A percentile compares a stretch with the other conserved stretches of the same genome.
Evolutionary conservation across 106 monocot genomes (phyloP).

Genomic region (Amphibolis antarctica): DNA sequence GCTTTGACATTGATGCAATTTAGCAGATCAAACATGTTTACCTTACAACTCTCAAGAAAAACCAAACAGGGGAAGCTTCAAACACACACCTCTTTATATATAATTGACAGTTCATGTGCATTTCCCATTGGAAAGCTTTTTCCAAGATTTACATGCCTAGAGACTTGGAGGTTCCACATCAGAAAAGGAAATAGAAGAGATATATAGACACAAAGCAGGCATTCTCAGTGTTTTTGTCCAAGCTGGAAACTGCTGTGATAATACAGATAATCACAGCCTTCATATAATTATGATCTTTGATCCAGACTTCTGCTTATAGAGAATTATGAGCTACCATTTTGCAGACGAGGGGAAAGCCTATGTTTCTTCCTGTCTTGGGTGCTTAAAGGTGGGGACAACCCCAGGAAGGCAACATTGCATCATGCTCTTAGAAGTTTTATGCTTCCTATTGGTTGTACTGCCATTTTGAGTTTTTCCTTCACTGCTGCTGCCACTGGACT

Average conservation of each 20-base stretch:
- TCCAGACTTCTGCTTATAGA: neutral
- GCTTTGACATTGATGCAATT: neutral
- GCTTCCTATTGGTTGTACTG: constrained; percentile 19
- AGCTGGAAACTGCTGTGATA: neutral
- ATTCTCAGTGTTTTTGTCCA: neutral
- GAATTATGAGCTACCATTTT: neutral
- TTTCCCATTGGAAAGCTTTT: too few relatives aligned
- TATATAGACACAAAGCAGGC: neutral
- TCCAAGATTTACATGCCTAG: too few relatives aligned
- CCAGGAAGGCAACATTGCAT: constrained; percentile 51
- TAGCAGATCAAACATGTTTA: too few relatives aligned
- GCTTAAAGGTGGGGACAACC: constrained; percentile 15
- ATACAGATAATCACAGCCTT: neutral
- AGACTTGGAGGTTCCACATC: too few relatives aligned
- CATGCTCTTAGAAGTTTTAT: constrained; percentile 21
- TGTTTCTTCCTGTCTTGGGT: constrained; percentile 30
- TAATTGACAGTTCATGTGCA: neutral
- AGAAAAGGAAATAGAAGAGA: too few relatives aligned
- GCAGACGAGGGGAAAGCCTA: neutral
- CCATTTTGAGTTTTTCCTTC: constrained; percentile 15
- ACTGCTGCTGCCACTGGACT: constrained; percentile 11
- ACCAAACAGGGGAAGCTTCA: too few relatives aligned
- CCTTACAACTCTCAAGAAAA: too few relatives aligned
- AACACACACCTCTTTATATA: too few relatives aligned
- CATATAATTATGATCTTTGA: neutral